phyloP scores from a whole-genome alignment of 1,284 basidiomycete species.

The Agroathelia rolfsii region DNA sequence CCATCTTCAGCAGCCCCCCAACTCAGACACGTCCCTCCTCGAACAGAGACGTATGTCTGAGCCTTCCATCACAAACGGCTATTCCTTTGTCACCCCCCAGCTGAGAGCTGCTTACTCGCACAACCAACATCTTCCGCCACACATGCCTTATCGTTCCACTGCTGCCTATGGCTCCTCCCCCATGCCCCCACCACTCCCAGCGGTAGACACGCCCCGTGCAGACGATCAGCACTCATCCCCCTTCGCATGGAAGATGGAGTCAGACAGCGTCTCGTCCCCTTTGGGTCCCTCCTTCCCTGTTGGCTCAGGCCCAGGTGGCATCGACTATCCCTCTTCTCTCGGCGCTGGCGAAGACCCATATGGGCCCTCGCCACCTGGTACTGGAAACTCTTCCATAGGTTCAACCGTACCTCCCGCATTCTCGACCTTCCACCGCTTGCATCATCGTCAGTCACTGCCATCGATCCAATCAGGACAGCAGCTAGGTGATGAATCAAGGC shows the following conservation, averaged over 20 bases:
- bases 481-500: too few relatives aligned
- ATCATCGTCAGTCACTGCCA: constrained; percentile 18
- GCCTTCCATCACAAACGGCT: constrained; percentile 29
- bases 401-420: constrained; percentile 36
- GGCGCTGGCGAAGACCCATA: constrained; percentile 39
- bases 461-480: too few relatives aligned
- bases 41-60: constrained; percentile 59
- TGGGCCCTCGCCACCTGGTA: constrained; percentile 46
- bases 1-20: constrained; percentile 21
- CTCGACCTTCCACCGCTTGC: constrained; percentile 15
- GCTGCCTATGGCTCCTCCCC: constrained; percentile 18
- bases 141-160: constrained; percentile 19
- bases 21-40: constrained; percentile 24
- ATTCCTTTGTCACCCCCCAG: constrained; percentile 16
- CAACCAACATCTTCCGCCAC: constrained; percentile 24
- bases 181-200: constrained; percentile 29
- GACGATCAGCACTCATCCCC: constrained; percentile 18
- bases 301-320: constrained; percentile 22
- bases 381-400: constrained; percentile 46
- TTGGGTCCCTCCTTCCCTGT: constrained; percentile 36
- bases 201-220: constrained; percentile 28
- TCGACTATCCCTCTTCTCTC: constrained; percentile 25
- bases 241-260: too few relatives aligned
- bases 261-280: too few relatives aligned
- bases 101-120: constrained; percentile 18